A percentile compares a stretch with the other conserved stretches of the same genome.
Evolutionary conservation across 345 rosid genomes (phyloP).

Genomic region (Populus nigra): DNA sequence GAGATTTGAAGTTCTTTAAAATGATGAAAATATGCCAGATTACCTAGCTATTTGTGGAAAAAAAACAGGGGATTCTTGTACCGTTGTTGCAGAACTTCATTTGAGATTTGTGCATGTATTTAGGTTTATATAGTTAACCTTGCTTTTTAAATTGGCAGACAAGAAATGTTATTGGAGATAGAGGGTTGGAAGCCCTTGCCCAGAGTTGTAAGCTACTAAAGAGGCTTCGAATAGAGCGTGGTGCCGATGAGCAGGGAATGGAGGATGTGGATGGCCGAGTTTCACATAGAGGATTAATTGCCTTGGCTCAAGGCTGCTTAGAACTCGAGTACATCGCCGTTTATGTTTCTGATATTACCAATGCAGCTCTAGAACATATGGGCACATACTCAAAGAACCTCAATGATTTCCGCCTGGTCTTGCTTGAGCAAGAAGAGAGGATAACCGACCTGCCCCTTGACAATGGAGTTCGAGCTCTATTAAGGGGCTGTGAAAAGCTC

Average conservation of each 20-base stretch:
- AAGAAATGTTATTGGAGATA: constrained; percentile 92
- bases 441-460: constrained; percentile 90
- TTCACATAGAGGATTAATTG: constrained; percentile 80
- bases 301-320: constrained; percentile 81
- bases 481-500: constrained; percentile 78
- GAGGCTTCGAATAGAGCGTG: constrained; percentile 91
- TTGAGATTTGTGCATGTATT: not conserved
- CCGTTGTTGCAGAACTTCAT: not conserved
- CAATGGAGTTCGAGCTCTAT: constrained; percentile 74
- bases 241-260: constrained; percentile 84
- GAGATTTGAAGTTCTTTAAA: not conserved
- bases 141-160: constrained; percentile 47
- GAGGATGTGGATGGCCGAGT: constrained; percentile 87
- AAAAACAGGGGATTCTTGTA: not conserved
- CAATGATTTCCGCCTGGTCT: constrained; percentile 78
- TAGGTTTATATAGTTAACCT: not conserved
- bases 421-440: constrained; percentile 67
- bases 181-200: constrained; percentile 84
- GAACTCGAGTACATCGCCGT: constrained; percentile 77
- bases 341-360: constrained; percentile 83
- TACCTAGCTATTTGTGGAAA: not conserved
- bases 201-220: constrained; percentile 61
- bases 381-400: constrained; percentile 71
- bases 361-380: constrained; percentile 59
- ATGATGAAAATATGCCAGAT: not conserved